Evolutionary conservation across 2,329 filamentous ascomycete genomes (phyloP).

Genomic region (Colletotrichum lindemuthianum): DNA sequence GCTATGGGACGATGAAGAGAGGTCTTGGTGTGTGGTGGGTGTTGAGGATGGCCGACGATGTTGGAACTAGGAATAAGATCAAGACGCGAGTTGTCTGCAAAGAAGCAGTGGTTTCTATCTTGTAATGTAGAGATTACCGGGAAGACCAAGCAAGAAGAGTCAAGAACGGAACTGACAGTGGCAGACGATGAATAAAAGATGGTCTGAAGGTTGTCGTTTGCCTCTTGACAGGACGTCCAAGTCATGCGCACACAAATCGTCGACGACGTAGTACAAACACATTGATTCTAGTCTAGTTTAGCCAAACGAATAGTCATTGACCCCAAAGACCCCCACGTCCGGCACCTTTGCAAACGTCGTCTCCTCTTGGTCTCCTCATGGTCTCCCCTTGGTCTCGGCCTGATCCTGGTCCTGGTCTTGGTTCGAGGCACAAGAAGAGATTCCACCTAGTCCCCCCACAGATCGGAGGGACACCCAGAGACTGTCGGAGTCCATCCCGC

Average conservation of each 20-base stretch:
- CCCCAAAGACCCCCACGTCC: constrained; percentile 23
- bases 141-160: no score
- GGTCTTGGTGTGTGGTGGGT: background rate
- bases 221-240: constrained; percentile 8
- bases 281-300: background rate
- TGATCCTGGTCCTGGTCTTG: background rate
- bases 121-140: no score
- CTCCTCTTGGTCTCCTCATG: no score
- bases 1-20: background rate
- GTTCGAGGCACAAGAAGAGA: constrained; percentile 3
- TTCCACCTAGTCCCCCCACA: constrained; percentile 26
- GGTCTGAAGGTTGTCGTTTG: background rate
- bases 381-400: background rate
- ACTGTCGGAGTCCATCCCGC: constrained; percentile 14
- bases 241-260: constrained; percentile 13
- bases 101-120: no score
- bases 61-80: background rate
- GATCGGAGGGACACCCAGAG: constrained; percentile 10
- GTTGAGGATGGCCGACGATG: background rate
- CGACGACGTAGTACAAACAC: background rate
- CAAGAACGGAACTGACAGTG: background rate
- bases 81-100: background rate
- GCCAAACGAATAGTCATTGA: background rate
- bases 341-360: background rate
- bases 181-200: constrained; percentile 8